Evolutionary conservation across 2,329 filamentous ascomycete species (phyloP), one percentile per base, ranked within the genome.

Genomic region (Ascochyta clinopodiicola): DNA sequence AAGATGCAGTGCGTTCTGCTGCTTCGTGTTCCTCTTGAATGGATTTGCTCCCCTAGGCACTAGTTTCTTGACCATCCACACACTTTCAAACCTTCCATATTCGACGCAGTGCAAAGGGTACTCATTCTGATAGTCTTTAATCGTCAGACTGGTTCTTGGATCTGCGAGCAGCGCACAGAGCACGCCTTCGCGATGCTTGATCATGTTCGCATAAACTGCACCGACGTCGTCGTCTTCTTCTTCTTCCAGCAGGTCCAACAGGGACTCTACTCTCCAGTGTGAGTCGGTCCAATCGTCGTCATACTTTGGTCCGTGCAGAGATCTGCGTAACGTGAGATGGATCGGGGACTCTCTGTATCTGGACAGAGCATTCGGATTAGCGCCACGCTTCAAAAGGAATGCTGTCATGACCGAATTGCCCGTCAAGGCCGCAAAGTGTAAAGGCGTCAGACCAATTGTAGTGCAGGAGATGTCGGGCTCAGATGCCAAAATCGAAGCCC

Each of bases 1-100:
- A 34, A 59, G 31, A 34, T 59, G 52, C 24, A 59, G 47, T 49
- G 56, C 47, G 36, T 32, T 59, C 34, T 56, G 56, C 36, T 53
- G 52, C 34, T 56, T 47, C 6, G 25, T 27, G 44, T 59, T 56
- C 2, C 40, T 39, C 13, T 44, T 22, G 9, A 59, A 44, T 12
- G 44, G 56, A 51, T 52, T 37, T 49, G 56, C 56, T 39, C 51
- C 51, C 43, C 40, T 56, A 29, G 44, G 53, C 1, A 56, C 48
- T 37, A 59, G 37, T 45, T 46, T 56, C 9, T 50, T 21, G 32
- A 59, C 25, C 10, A 53, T n/a, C 17, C 21, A 36, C 39, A 29
- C 39, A 31, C 39, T 31, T 10, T 8, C 25, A 29, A 15, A 6
- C 6, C 17, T 19, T 31, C 39, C 39, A 31, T 42, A 42, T 8